Evolutionary conservation across 139 green algal species (phyloP), one percentile per base, ranked within the genome.

Genomic region (Tetraselmis chui): DNA sequence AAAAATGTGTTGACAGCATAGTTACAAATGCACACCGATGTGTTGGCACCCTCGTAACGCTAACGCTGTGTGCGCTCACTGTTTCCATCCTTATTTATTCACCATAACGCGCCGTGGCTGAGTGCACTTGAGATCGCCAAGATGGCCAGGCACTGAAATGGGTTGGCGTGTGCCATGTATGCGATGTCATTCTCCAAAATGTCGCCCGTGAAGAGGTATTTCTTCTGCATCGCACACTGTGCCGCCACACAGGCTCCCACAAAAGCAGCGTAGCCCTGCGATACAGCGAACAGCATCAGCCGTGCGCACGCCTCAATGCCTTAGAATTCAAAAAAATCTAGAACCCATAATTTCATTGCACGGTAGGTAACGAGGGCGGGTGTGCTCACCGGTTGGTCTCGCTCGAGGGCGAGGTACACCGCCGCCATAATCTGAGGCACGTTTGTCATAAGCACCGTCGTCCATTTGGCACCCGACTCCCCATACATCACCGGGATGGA

Each of bases 121-220:
- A 83, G 28, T 1, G 79, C 79, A 28, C 59, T 32, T 2, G 29
- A 32, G 26, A 45, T 83, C 2, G 30, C 28, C 23, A 83, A 31
- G 28, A 83, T 83, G 30, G 30, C 79, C n/a, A 83, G 32, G 23
- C 59, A 32, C n/a, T 76, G 79, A 31, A 83, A 83, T 11, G 79
- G 79, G 30, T 83, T 32, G n/a, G 79, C 79, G 29, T 31, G 76
- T 18, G 76, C 76, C 79, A 76, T 32, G 31, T 83, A 83, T 18
- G 31, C 32, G 29, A 83, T 45, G 79, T 83, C 79, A 58, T 83
- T 83, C 79, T 83, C 74, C 45, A 67, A 18, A 23, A 83, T 58
- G 2, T 32, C 30, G 79, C 74, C 79, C 24, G 79, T 32, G 27
- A 83, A 32, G 59, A 83, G 74, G 31, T 83, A 83, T 31, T 83